Conservation (phyloP, 176 grass and related monocot genomes). For the Lolium perenne region DNA sequence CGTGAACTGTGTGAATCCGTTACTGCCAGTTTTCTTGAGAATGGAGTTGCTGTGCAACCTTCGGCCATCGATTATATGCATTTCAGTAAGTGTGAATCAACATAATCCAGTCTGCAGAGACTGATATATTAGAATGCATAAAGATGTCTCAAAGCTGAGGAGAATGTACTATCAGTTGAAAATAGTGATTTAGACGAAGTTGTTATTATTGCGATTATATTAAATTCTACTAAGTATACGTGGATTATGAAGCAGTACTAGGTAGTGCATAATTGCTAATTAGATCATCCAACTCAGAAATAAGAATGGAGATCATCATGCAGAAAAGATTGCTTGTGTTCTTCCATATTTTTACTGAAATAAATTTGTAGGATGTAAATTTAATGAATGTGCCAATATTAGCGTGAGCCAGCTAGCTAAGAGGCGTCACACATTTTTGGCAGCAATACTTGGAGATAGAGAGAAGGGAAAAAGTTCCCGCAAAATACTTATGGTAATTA, state of each 20-base stretch:
- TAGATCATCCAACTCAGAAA: not conserved
- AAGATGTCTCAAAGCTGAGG: not conserved
- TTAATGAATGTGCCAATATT: conserved; percentile 10
- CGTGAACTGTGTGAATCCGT: not conserved
- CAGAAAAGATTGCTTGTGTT: not conserved
- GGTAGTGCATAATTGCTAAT: not conserved
- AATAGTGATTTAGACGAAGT: not conserved
- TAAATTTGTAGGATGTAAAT: not conserved
- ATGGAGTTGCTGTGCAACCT: not conserved
- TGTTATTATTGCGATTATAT: not conserved
- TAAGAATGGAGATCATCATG: not conserved
- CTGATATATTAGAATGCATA: not conserved
- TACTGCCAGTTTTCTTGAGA: not conserved
- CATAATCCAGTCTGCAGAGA: not conserved
- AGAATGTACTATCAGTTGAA: not conserved
- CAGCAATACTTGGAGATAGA: not conserved
- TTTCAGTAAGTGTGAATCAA: not conserved
- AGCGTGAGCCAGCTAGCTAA: no score
- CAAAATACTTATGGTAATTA: not conserved
- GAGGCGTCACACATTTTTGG: conserved; percentile 19
- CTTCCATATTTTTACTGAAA: not conserved
- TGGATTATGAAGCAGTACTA: not conserved
- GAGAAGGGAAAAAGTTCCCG: not conserved
- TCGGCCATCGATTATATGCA: not conserved
- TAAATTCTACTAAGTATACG: not conserved